A percentile compares a stretch with the other conserved stretches of the same genome.
These are phyloP conservation scores for Fusarium brevicatenulatum DNA, from an alignment of 2,329 filamentous ascomycete species.

Conservation along the genomic window DNA sequence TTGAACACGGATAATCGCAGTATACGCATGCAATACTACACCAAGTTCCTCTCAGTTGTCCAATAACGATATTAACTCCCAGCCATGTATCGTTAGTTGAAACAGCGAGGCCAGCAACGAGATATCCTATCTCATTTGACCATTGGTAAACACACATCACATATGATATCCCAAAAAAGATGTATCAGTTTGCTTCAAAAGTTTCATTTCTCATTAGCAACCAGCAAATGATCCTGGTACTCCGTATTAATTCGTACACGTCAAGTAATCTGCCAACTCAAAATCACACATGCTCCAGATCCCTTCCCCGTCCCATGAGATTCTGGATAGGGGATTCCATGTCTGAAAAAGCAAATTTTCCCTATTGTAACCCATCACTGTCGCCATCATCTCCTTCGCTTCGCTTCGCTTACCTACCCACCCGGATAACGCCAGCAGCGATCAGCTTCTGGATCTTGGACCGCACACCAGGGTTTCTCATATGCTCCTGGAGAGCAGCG, in stretches of 20 bases:
- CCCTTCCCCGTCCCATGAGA: slow-evolving; percentile 14
- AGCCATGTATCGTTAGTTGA: slow-evolving; percentile 12
- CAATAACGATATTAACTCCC: not conserved
- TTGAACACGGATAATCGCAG: not conserved
- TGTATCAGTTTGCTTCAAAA: slow-evolving; percentile 32
- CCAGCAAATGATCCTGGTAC: slow-evolving; percentile 37
- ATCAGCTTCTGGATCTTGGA: slow-evolving; percentile 95
- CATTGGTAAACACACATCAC: not conserved
- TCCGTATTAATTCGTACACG: slow-evolving; percentile 44
- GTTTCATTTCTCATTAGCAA: slow-evolving; percentile 47
- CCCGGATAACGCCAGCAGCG: slow-evolving; percentile 88
- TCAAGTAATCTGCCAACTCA: slow-evolving; percentile 36
- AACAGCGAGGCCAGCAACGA: not conserved
- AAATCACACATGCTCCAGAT: slow-evolving; percentile 37
- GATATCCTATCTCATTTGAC: not conserved
- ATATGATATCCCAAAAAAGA: slow-evolving; percentile 1
- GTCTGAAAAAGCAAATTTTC: slow-evolving; percentile 26
- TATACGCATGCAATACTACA: not conserved
- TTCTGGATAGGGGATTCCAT: slow-evolving; percentile 26
- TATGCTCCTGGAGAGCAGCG: slow-evolving; percentile 92
- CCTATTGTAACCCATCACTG: slow-evolving; percentile 16
- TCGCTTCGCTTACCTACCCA: slow-evolving; percentile 61
- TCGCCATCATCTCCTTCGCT: slow-evolving; percentile 17
- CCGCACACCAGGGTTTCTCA: slow-evolving; percentile 88
- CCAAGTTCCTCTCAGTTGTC: not conserved